Conservation (phyloP, 1,284 basidiomycete genomes). For the Austroboletus novae-zelandiae region DNA sequence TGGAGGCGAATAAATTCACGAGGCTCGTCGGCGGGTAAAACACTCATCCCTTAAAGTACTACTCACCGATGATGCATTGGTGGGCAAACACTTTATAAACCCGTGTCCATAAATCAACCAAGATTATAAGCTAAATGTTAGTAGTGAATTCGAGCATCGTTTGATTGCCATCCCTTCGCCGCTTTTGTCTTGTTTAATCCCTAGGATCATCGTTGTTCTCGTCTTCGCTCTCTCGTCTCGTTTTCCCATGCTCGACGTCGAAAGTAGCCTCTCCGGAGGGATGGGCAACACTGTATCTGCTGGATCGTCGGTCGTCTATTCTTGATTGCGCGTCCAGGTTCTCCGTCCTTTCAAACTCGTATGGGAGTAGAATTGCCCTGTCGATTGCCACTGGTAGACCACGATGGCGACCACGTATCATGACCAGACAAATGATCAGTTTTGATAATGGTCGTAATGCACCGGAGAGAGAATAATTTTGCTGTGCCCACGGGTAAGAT, state of each 20-base stretch:
- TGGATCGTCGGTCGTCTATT: conserved; percentile 13
- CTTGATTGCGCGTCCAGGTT: conserved; percentile 6
- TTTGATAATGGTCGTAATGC: conserved; percentile 82
- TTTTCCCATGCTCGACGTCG: conserved; percentile 1
- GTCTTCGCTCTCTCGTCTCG: neutral
- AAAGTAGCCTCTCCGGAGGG: neutral
- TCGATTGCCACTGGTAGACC: conserved; percentile 88
- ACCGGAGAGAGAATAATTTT: conserved; percentile 79
- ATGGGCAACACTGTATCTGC: neutral
- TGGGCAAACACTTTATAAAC: too few relatives aligned
- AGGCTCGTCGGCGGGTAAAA: too few relatives aligned
- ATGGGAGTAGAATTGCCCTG: conserved; percentile 77
- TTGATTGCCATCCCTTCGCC: neutral
- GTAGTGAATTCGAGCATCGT: neutral
- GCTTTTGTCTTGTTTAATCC: neutral
- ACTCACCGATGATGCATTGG: too few relatives aligned
- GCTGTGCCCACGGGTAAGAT: conserved; percentile 36
- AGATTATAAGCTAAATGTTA: neutral
- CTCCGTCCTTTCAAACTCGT: conserved; percentile 42
- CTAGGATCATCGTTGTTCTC: neutral
- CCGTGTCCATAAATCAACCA: neutral
- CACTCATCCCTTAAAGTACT: too few relatives aligned
- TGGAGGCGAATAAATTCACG: too few relatives aligned
- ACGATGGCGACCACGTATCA: conserved; percentile 92
- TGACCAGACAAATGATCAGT: conserved; percentile 81